Evolutionary conservation across 2,329 filamentous ascomycete species (phyloP).

Genomic region (Claviceps africana): DNA sequence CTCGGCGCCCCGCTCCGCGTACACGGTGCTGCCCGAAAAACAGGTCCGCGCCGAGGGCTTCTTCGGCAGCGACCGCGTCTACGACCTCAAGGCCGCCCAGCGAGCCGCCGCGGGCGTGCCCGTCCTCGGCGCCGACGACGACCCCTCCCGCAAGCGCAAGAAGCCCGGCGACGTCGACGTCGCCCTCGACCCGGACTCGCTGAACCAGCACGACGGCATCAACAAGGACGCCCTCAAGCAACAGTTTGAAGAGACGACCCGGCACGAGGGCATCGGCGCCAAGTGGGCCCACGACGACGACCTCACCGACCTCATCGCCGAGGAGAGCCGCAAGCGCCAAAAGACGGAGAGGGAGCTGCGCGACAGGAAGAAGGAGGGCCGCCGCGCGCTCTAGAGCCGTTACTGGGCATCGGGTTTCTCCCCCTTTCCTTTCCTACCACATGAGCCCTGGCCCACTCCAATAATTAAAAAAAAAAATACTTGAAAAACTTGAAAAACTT

Average conservation of each 20-base stretch:
- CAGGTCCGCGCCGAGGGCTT: conserved; percentile 79
- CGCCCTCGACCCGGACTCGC: conserved; percentile 71
- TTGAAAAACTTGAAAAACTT: too few relatives aligned
- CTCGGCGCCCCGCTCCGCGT: conserved; percentile 62
- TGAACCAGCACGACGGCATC: conserved; percentile 62
- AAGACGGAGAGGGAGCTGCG: conserved; percentile 74
- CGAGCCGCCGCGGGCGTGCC: conserved; percentile 39
- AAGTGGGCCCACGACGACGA: conserved; percentile 74
- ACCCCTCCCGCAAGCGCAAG: conserved; percentile 71
- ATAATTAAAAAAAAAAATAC: too few relatives aligned
- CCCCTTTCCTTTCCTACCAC: too few relatives aligned
- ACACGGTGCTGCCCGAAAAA: conserved; percentile 80
- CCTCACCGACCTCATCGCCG: conserved; percentile 87
- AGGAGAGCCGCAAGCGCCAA: conserved; percentile 79
- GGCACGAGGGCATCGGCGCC: conserved; percentile 51
- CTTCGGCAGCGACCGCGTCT: conserved; percentile 88
- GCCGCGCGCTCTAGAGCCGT: too few relatives aligned
- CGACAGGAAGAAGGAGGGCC: conserved; percentile 46
- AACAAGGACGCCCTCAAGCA: conserved; percentile 71
- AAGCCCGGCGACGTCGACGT: conserved; percentile 94
- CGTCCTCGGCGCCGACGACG: conserved; percentile 70
- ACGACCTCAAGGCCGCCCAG: conserved; percentile 55
- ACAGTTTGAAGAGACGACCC: conserved; percentile 62
- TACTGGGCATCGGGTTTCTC: too few relatives aligned
- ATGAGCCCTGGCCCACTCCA: too few relatives aligned